Evolutionary conservation across 768 basidiomycete species (phyloP).

Genomic region (Pleurotus ostreatus): DNA sequence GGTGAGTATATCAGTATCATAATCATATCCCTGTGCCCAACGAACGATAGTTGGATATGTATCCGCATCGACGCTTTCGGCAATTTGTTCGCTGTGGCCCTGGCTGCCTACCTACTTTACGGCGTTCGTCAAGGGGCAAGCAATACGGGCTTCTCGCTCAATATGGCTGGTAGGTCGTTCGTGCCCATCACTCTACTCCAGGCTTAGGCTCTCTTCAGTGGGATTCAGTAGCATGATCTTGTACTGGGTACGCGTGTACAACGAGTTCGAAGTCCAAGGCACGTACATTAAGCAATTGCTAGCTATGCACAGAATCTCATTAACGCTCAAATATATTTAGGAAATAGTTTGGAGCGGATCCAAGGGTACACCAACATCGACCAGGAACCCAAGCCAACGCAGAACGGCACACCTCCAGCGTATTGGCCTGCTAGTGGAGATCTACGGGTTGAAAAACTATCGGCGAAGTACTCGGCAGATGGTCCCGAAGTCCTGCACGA

Average conservation of each 20-base stretch:
- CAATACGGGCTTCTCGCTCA: slow-evolving; percentile 35
- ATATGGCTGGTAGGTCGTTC: slow-evolving; percentile 26
- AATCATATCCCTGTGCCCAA: slow-evolving; percentile 14
- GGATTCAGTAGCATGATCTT: slow-evolving; percentile 44
- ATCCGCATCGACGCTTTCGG: slow-evolving; percentile 45
- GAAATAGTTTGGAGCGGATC: slow-evolving; percentile 47
- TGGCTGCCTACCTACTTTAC: slow-evolving; percentile 41
- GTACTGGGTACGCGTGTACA: slow-evolving; percentile 26
- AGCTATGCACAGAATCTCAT: background rate
- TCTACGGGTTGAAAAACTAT: slow-evolving; percentile 45
- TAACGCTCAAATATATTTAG: slow-evolving; percentile 28
- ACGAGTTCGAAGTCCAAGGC: slow-evolving; percentile 27
- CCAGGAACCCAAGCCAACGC: slow-evolving; percentile 32
- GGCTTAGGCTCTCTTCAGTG: slow-evolving; percentile 20
- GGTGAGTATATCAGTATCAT: slow-evolving; percentile 31
- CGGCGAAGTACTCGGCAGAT: slow-evolving; percentile 44
- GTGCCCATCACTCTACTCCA: background rate
- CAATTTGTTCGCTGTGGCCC: slow-evolving; percentile 36
- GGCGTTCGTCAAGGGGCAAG: slow-evolving; percentile 26
- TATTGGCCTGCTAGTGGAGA: slow-evolving; percentile 56
- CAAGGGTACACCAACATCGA: slow-evolving; percentile 47
- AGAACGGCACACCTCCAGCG: slow-evolving; percentile 44
- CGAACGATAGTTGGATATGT: slow-evolving; percentile 12
- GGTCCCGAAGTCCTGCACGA: slow-evolving; percentile 45
- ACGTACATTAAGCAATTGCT: slow-evolving; percentile 13